Evolutionary conservation across 2,329 filamentous ascomycete species (phyloP).

Genomic region (Rugonectria rugulosa): DNA sequence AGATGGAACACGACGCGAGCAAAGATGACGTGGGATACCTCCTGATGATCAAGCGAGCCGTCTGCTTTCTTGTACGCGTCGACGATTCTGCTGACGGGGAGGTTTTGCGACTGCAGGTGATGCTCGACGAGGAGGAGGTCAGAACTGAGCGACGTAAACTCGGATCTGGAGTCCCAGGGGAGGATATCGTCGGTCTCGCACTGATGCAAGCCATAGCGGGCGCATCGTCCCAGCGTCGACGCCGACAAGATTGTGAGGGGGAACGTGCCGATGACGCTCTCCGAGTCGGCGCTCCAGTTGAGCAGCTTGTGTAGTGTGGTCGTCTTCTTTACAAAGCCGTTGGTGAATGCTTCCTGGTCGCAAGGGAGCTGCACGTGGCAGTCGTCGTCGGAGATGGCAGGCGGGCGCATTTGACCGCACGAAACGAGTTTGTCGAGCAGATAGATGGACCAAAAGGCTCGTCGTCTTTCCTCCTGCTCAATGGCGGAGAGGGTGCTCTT

Average conservation of each 20-base stretch:
- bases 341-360: slow-evolving; percentile 11
- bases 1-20: slow-evolving; percentile 8
- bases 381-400: slow-evolving; percentile 42
- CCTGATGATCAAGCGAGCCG: slow-evolving; percentile 12
- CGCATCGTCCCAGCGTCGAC: not conserved
- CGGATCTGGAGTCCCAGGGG: slow-evolving; percentile 3
- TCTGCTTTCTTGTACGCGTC: not conserved
- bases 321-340: not conserved
- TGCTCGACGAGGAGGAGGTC: slow-evolving; percentile 3
- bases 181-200: not conserved
- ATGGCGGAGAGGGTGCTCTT: slow-evolving; percentile 17
- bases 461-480: slow-evolving; percentile 44
- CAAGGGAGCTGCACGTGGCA: slow-evolving; percentile 42
- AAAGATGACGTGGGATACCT: slow-evolving; percentile 7
- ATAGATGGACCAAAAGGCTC: slow-evolving; percentile 49
- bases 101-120: not conserved
- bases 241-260: slow-evolving; percentile 2
- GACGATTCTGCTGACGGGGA: not conserved
- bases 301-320: slow-evolving; percentile 8
- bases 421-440: slow-evolving; percentile 46
- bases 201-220: not conserved
- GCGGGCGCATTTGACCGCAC: slow-evolving; percentile 43
- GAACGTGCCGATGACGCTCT: not conserved
- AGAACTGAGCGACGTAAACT: not conserved
- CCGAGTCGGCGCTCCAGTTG: not conserved